A percentile compares a stretch with the other conserved stretches of the same genome.
phyloP scores from a whole-genome alignment of 306 rosid genomes.

The Hippophae tibetana region DNA sequence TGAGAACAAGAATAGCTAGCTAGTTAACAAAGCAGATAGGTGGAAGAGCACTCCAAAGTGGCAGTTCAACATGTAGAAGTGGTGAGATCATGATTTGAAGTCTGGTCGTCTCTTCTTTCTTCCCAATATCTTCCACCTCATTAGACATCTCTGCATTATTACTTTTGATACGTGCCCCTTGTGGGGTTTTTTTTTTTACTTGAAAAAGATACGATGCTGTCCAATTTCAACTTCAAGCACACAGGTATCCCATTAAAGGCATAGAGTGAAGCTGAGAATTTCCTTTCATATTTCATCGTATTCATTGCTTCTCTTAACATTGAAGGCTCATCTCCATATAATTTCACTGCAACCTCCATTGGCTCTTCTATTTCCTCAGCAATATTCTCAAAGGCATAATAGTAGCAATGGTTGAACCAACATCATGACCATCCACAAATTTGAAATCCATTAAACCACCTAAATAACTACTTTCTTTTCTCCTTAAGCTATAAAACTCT shows the following conservation, averaged over 20 bases:
- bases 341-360: conserved; percentile 39
- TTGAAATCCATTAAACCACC: conserved; percentile 37
- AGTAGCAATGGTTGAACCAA: conserved; percentile 47
- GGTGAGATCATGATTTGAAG: conserved; percentile 24
- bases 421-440: conserved; percentile 35
- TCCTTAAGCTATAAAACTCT: not conserved
- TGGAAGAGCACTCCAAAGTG: conserved; percentile 82
- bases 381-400: conserved; percentile 52
- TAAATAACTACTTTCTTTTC: not conserved
- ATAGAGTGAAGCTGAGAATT: conserved; percentile 81
- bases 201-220: no score
- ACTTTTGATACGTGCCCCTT: no score
- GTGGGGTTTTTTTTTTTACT: no score
- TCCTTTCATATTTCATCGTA: conserved; percentile 87
- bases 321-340: conserved; percentile 56
- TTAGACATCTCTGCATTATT: conserved; percentile 1
- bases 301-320: conserved; percentile 79
- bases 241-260: conserved; percentile 87
- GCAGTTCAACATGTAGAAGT: conserved; percentile 40
- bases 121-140: conserved; percentile 28
- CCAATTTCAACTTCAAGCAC: conserved; percentile 64
- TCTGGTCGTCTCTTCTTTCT: conserved; percentile 30
- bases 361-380: conserved; percentile 64
- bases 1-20: conserved; percentile 15
- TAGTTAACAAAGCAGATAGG: conserved; percentile 74